Percentiles rank a stretch among this genome's conserved stretches.
Conservation (phyloP, 495 filamentous ascomycete genomes). For the Oleoguttula mirabilis region DNA sequence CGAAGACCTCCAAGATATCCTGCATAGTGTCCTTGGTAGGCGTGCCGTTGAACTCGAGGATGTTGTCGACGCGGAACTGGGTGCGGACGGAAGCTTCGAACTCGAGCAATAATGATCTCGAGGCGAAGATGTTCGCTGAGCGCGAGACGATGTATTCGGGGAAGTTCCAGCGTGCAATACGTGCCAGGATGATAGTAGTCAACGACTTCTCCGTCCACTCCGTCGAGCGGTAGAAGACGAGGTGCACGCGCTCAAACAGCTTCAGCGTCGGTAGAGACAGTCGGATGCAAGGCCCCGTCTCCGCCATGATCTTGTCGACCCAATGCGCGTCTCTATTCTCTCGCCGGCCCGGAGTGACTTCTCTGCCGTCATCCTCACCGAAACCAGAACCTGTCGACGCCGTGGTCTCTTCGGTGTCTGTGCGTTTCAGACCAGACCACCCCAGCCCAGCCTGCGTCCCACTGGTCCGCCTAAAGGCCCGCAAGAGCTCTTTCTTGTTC, state of each 20-base stretch:
- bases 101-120: conserved; percentile 62
- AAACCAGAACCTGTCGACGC: conserved; percentile 11
- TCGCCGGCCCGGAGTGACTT: conserved; percentile 9
- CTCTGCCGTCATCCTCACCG: conserved; percentile 13
- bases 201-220: conserved; percentile 97
- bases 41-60: conserved; percentile 76
- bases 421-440: conserved; percentile 44
- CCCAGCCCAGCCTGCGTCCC: conserved; percentile 59
- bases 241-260: conserved; percentile 84
- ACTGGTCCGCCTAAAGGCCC: conserved; percentile 57
- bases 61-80: conserved; percentile 69
- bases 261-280: conserved; percentile 61
- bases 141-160: conserved; percentile 83
- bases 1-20: conserved; percentile 57
- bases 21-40: conserved; percentile 52
- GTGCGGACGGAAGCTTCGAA: conserved; percentile 79
- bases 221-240: conserved; percentile 91
- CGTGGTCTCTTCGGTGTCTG: conserved; percentile 36
- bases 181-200: conserved; percentile 86
- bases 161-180: conserved; percentile 75
- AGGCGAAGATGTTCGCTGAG: conserved; percentile 76
- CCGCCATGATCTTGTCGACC: conserved; percentile 62
- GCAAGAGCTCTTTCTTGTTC: conserved; percentile 71
- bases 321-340: conserved; percentile 46
- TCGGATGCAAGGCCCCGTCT: conserved; percentile 72